A percentile compares a stretch with the other conserved stretches of the same genome.
Conservation (phyloP, 768 basidiomycete genomes). For the Kwoniella bestiolae region DNA sequence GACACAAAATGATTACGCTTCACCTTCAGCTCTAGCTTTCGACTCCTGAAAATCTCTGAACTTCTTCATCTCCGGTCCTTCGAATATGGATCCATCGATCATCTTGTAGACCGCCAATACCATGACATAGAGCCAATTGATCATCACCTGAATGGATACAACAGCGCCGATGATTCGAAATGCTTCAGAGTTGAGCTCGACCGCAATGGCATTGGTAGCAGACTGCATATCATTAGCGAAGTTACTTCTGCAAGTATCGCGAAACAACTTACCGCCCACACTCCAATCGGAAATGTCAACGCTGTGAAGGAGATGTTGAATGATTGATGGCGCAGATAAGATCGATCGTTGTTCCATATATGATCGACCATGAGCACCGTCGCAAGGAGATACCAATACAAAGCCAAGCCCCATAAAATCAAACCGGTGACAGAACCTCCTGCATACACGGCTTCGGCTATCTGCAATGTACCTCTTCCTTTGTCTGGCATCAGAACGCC, state of each 20-base stretch:
- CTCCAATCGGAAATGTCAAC: constrained; percentile 56
- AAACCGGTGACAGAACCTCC: constrained; percentile 41
- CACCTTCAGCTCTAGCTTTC: not conserved
- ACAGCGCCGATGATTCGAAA: constrained; percentile 53
- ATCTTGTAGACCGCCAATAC: constrained; percentile 37
- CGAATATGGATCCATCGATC: constrained; percentile 46
- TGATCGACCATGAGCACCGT: constrained; percentile 38
- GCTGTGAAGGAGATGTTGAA: constrained; percentile 44
- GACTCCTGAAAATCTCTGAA: not conserved
- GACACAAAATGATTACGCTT: not conserved
- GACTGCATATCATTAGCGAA: constrained; percentile 11
- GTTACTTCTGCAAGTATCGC: not conserved
- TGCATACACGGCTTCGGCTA: constrained; percentile 44
- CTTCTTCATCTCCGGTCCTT: constrained; percentile 33
- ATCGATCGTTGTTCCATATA: constrained; percentile 14
- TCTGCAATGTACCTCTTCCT: not conserved
- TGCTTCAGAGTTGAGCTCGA: constrained; percentile 46
- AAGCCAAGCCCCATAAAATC: constrained; percentile 54
- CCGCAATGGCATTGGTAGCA: constrained; percentile 45
- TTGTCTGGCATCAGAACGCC: constrained; percentile 16
- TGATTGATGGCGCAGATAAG: constrained; percentile 24
- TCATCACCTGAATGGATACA: constrained; percentile 40
- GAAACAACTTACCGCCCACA: constrained; percentile 17
- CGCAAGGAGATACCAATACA: constrained; percentile 52
- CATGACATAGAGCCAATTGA: constrained; percentile 51